These are phyloP conservation scores for Hypoxylon intermedium DNA, from an alignment of 495 filamentous ascomycete species.

Conservation along the genomic window DNA sequence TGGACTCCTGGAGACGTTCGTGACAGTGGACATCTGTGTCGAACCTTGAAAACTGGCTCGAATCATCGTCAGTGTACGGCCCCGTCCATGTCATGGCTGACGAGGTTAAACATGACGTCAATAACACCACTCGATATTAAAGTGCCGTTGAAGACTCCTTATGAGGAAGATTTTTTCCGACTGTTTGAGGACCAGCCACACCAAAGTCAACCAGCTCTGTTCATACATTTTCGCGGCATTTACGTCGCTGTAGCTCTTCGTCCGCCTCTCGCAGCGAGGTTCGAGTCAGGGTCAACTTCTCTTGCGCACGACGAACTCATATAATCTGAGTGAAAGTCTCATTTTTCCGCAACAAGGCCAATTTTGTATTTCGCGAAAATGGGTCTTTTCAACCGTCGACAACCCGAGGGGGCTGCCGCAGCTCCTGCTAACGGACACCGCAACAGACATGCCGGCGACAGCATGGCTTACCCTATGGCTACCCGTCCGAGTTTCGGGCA, in stretches of 20 bases:
- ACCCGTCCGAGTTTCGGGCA: slow-evolving; percentile 57
- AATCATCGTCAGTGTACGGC: slow-evolving; percentile 6
- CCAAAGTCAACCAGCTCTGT: not conserved
- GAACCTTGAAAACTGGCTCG: slow-evolving; percentile 13
- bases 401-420: slow-evolving; percentile 9
- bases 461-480: slow-evolving; percentile 46
- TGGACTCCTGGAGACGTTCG: not conserved
- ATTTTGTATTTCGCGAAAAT: slow-evolving; percentile 19
- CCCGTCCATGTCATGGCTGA: slow-evolving; percentile 16
- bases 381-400: slow-evolving; percentile 40
- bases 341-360: not conserved
- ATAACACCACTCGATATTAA: not conserved
- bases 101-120: slow-evolving; percentile 32
- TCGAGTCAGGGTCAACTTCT: not conserved
- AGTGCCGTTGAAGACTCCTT: not conserved
- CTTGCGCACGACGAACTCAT: not conserved
- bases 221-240: no score
- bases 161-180: not conserved
- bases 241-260: not conserved
- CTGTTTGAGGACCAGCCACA: not conserved
- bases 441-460: slow-evolving; percentile 19
- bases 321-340: no score
- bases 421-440: slow-evolving; percentile 14
- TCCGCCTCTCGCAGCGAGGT: not conserved
- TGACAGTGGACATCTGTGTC: not conserved